Evolutionary conservation across 2,329 filamentous ascomycete genomes (phyloP), one percentile per base, ranked within the genome.

Genomic region (Xylariaceae sp.): DNA sequence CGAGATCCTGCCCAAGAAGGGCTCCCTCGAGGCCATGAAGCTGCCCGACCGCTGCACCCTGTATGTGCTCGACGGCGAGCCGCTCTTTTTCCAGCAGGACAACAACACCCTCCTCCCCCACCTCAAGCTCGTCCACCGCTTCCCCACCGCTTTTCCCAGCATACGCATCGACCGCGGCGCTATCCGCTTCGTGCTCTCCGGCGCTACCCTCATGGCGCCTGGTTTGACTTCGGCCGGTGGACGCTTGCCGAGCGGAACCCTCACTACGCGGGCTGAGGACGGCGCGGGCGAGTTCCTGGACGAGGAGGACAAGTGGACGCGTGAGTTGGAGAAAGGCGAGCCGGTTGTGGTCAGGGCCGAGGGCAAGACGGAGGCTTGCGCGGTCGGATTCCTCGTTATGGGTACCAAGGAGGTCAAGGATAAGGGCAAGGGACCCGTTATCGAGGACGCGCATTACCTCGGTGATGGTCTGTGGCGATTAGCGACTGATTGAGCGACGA

Each of bases 161-260:
- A 81, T 99, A 59, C 88, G 92, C 60, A 96, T 97, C 74, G 94
- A 99, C 75, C 86, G 94, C 53, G 94, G 94, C 63, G 94, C 94
- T 4, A 97, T 99, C 71, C 90, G 94, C 62, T 99, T 99, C 77
- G 93, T 99, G 30, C 84, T 99, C 1, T 90, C 87, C 0, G 94
- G 94, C 50, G 94, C 94, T 0, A 91, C 93, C 11, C 86, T 99
- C 64, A 99, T 99, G 94, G 93, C 92, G 1, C 94, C 94, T 0
- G 94, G 94, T 0, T 75, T 99, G 67, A 99, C 94, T 34, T 91
- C 86, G 17, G 76, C 86, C 0, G 94, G 94, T 0, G 94, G 94
- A 0, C 75, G 89, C 52, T 75, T 99, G 69, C 94, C 94, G 77
- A 83, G 63, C 51, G 68, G 68, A 1, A 60, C 57, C 1, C 35